A percentile compares a stretch with the other conserved stretches of the same genome.
These are phyloP conservation scores for Solanum appendiculatum DNA, from an alignment of 257 asterid genomes.

Conservation along the genomic window DNA sequence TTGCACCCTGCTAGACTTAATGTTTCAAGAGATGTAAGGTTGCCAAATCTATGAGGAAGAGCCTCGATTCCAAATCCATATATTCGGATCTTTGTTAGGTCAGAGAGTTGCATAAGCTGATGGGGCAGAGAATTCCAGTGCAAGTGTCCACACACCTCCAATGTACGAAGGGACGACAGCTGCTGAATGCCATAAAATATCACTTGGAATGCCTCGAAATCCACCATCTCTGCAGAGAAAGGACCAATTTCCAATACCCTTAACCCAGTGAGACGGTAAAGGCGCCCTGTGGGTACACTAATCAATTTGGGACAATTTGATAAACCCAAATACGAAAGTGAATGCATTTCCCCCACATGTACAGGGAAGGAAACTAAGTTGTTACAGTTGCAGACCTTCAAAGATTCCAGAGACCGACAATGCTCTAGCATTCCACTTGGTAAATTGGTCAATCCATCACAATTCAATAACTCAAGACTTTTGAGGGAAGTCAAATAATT, in stretches of 20 bases:
- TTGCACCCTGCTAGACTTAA: accelerated
- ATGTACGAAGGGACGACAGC: neutral
- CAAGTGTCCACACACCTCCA: neutral
- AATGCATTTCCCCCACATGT: neutral
- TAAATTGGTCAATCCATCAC: neutral
- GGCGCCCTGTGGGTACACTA: neutral
- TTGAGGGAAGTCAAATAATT: neutral
- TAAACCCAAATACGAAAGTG: neutral
- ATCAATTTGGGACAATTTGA: neutral
- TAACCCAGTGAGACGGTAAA: neutral
- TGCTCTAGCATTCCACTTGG: slow-evolving; percentile 3
- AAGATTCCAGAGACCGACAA: neutral
- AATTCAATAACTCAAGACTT: neutral
- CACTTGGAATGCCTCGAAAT: neutral
- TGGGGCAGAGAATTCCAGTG: slow-evolving; percentile 1
- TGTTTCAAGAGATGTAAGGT: neutral
- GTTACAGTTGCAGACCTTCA: neutral
- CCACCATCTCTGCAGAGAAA: neutral
- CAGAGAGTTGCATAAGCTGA: slow-evolving; percentile 9
- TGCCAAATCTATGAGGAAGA: slow-evolving; percentile 19
- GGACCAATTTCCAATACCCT: neutral
- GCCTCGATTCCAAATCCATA: neutral
- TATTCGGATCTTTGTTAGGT: neutral
- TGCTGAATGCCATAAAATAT: neutral
- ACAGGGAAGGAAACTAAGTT: neutral